Evolutionary conservation across 2,329 filamentous ascomycete species (phyloP).

Genomic region (Aspergillus piperis): DNA sequence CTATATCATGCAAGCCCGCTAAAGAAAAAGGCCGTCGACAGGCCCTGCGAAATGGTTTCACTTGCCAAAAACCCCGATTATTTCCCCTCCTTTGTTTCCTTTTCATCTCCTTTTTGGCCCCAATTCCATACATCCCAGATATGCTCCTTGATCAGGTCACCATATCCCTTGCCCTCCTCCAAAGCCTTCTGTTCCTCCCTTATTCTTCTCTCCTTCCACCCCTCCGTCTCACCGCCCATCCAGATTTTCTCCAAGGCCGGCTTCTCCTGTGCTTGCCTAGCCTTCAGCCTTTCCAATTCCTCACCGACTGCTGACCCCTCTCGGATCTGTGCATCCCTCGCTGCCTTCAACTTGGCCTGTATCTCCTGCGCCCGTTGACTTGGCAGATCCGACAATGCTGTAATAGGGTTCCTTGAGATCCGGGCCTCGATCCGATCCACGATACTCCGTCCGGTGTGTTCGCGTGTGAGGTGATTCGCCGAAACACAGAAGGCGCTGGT

Average conservation of each 20-base stretch:
- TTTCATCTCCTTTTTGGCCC: conserved; percentile 29
- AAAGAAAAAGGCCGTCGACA: not conserved
- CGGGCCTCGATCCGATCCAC: conserved; percentile 34
- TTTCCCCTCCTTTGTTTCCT: not conserved
- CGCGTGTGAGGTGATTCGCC: conserved; percentile 40
- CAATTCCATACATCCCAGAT: conserved; percentile 50
- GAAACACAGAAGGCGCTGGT: conserved; percentile 43
- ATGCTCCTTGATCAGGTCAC: conserved; percentile 49
- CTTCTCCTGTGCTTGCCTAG: conserved; percentile 31
- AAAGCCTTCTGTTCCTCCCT: conserved; percentile 47
- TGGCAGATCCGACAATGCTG: conserved; percentile 24
- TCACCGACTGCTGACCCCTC: conserved; percentile 24
- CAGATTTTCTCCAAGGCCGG: conserved; percentile 36
- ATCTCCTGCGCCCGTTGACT: conserved; percentile 38
- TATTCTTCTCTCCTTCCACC: conserved; percentile 47
- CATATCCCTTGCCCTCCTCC: conserved; percentile 46
- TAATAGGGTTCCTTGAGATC: conserved; percentile 18
- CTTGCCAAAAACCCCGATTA: no score
- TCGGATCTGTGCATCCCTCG: conserved; percentile 29
- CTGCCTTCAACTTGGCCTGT: conserved; percentile 33
- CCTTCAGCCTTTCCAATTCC: conserved; percentile 38
- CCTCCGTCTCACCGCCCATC: conserved; percentile 46
- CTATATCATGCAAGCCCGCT: not conserved
- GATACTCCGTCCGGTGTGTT: conserved; percentile 39
- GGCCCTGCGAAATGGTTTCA: not conserved